Percentiles rank a stretch among this genome's conserved stretches.
Conservation (phyloP, 257 asterid species). For the Salvia hispanica region DNA sequence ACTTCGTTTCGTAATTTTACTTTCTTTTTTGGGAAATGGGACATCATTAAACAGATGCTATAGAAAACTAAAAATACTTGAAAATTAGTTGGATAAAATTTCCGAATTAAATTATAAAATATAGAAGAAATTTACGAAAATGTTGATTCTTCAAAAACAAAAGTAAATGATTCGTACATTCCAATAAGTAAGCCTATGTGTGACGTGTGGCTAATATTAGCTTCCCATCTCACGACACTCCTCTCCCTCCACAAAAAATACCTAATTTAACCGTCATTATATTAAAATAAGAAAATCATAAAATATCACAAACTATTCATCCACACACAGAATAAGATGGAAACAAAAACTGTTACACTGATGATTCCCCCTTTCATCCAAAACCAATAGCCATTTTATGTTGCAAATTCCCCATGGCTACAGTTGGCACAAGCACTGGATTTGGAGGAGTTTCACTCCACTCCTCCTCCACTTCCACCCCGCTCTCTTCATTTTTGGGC, state of each 20-base stretch:
- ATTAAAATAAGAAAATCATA: background rate
- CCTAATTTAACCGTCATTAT: constrained; percentile 50
- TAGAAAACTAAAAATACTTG: no score
- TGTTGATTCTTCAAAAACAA: no score
- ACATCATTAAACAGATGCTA: no score
- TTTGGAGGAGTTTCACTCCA: constrained; percentile 58
- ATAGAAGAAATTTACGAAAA: no score
- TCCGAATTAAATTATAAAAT: no score
- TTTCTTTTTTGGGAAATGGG: no score
- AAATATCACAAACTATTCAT: constrained; percentile 13
- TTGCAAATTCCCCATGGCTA: constrained; percentile 46
- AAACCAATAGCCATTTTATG: background rate
- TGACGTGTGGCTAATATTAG: constrained; percentile 50
- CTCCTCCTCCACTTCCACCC: constrained; percentile 47
- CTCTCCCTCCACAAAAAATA: constrained; percentile 71
- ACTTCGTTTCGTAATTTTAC: no score
- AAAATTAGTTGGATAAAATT: no score
- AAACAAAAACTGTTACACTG: background rate
- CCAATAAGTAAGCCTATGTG: constrained; percentile 31
- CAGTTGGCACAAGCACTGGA: constrained; percentile 58
- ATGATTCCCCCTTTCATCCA: constrained; percentile 35
- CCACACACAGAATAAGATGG: constrained; percentile 1
- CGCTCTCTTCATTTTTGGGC: constrained; percentile 67
- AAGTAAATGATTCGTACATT: no score
- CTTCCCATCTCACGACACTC: constrained; percentile 33